phyloP scores from a whole-genome alignment of 2,329 filamentous ascomycete species.

The Huntiella abstrusa region DNA sequence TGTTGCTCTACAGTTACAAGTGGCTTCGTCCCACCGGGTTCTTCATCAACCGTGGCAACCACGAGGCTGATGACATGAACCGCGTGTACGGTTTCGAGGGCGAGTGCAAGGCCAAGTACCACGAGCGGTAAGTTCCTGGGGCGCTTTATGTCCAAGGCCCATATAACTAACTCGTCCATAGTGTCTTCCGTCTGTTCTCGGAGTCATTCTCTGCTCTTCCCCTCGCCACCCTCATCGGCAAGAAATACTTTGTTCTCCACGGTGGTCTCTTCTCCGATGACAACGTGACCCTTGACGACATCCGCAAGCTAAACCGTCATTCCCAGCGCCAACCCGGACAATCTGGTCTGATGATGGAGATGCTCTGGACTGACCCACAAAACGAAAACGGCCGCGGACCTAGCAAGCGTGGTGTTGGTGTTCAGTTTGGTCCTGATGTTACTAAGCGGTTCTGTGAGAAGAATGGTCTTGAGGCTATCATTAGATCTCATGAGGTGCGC shows the following conservation, averaged over 20 bases:
- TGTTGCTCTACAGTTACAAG: slow-evolving; percentile 90
- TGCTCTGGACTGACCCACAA: slow-evolving; percentile 98
- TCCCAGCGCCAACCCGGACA: slow-evolving; percentile 85
- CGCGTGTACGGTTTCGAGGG: slow-evolving; percentile 95
- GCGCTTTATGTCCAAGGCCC: too few relatives aligned
- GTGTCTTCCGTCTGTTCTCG: slow-evolving; percentile 90
- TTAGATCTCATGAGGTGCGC: slow-evolving; percentile 90
- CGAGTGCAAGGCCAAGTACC: slow-evolving; percentile 97
- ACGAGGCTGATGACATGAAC: slow-evolving; percentile 99
- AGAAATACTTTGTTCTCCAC: slow-evolving; percentile 82
- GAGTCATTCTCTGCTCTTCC: slow-evolving; percentile 93
- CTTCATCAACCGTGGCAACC: slow-evolving; percentile 94
- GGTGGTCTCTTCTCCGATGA: slow-evolving; percentile 94
- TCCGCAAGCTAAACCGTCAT: slow-evolving; percentile 80
- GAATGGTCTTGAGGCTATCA: slow-evolving; percentile 86
- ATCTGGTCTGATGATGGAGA: slow-evolving; percentile 97
- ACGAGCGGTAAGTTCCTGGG: slow-evolving; percentile 38
- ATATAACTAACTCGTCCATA: slow-evolving; percentile 14
- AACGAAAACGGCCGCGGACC: slow-evolving; percentile 68
- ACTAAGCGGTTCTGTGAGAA: slow-evolving; percentile 94
- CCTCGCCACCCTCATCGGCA: slow-evolving; percentile 75
- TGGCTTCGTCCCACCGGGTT: slow-evolving; percentile 75
- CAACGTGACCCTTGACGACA: slow-evolving; percentile 77
- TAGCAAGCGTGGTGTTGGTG: slow-evolving; percentile 87
- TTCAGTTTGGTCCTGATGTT: slow-evolving; percentile 92